Base-by-base conservation (phyloP, 805 yeast genomes). In the Candida taoyuanica region DNA sequence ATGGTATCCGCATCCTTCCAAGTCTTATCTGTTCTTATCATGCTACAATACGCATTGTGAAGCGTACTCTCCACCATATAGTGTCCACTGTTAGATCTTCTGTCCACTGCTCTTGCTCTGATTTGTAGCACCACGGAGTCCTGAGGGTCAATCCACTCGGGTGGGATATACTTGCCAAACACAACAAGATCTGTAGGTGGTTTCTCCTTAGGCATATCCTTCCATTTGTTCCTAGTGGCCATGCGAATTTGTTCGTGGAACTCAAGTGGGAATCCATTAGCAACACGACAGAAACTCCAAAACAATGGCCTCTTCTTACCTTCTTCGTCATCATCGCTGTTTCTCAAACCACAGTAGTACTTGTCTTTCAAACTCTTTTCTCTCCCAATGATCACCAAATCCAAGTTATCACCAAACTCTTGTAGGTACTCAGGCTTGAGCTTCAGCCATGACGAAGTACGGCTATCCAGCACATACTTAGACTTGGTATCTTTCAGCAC, bases 381-480 rank as follows among this genome's bases (percentile, higher is more conserved):
- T 39, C 79, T 81, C 0, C 97, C 98, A 40, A 89, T 78, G 0
- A 91, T 74, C 3, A 79, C 66, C 33, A 88, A 57, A 58, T 91
- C 98, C 44, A 88, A 65, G 51, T 85, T 84, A 46, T 88, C 95
- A 8, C 96, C 96, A 58, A 84, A 83, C 42, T 82, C 86, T 39
- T 78, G 82, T 37, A 88, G 64, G 54, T 88, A 89, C 49, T 89
- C 96, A 0, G 98, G 98, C 57, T 91, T 91, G 2, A 91, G 74
- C 53, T 91, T 91, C 13, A 87, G 65, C 96, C 97, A 91, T n/a
- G 70, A 62, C 14, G 71, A 73, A 30, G 70, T 68, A 34, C 87
- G 63, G 24, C 70, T 72, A n/a, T 77, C 85, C 13, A 84, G 68
- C 3, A 62, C 55, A 56, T 91, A 91, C 13, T 56, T 62, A 2